phyloP scores from a whole-genome alignment of 148 eudicot species.

The Rhododendron ovatum region DNA sequence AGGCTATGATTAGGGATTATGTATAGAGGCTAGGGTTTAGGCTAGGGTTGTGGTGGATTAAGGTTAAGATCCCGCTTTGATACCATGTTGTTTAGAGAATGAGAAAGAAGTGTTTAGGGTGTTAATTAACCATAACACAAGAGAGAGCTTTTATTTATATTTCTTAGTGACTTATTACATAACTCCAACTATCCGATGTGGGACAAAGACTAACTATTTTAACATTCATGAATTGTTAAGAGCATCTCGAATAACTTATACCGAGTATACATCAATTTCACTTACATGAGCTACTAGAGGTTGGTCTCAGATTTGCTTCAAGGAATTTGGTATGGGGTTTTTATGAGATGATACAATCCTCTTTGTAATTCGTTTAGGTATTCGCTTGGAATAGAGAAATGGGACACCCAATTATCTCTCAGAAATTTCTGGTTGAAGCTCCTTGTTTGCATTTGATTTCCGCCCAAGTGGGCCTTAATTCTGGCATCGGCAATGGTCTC shows the following conservation, averaged over 20 bases:
- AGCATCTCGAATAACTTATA: too few species aligned
- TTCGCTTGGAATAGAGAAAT: slow-evolving; percentile 13
- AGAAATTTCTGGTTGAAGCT: slow-evolving; percentile 28
- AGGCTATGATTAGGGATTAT: too few species aligned
- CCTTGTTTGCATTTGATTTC: slow-evolving; percentile 24
- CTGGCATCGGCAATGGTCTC: slow-evolving; percentile 7
- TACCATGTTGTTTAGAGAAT: too few species aligned
- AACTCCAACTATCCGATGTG: too few species aligned
- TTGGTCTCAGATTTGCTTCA: neutral
- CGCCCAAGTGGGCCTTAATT: slow-evolving; percentile 18
- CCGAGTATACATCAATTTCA: neutral
- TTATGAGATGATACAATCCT: neutral
- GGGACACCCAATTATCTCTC: slow-evolving; percentile 29
- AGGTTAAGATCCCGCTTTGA: too few species aligned
- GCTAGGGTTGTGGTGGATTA: too few species aligned
- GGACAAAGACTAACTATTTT: too few species aligned
- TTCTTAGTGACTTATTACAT: too few species aligned
- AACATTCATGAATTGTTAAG: neutral
- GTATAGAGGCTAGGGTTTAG: too few species aligned
- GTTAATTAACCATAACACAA: too few species aligned
- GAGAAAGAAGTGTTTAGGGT: too few species aligned
- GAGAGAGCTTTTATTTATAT: too few species aligned
- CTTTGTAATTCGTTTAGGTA: neutral
- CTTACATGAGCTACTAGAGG: neutral
- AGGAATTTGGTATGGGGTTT: neutral